Conservation (phyloP, 352 stramenopile species). For the Globisporangium alternatum region DNA sequence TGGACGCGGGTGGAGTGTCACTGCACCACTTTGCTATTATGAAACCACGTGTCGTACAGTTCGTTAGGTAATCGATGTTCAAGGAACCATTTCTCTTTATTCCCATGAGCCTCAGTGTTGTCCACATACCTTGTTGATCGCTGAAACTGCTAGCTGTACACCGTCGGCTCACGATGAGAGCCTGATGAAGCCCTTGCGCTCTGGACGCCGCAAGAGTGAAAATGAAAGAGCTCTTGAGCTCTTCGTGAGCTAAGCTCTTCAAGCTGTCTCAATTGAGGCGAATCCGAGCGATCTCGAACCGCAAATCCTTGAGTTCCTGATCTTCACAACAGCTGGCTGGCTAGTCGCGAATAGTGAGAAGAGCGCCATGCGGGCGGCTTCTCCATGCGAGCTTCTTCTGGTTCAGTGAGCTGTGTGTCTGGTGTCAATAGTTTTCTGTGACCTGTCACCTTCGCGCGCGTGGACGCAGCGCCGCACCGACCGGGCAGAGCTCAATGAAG, state of each 20-base stretch:
- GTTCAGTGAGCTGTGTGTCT: too few species aligned
- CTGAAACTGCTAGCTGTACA: constrained; percentile 10
- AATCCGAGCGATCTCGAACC: background rate
- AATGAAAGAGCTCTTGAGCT: background rate
- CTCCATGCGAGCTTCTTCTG: too few species aligned
- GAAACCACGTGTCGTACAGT: background rate
- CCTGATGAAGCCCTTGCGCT: background rate
- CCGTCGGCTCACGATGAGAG: too few species aligned
- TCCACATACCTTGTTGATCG: background rate
- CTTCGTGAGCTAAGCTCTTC: background rate
- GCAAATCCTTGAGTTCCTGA: background rate
- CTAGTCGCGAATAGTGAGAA: too few species aligned
- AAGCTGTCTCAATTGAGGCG: background rate
- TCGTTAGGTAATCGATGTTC: background rate
- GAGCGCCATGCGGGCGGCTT: too few species aligned
- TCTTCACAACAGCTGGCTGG: background rate
- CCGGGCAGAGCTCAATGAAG: too few species aligned
- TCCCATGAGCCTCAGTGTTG: background rate
- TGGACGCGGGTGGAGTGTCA: background rate
- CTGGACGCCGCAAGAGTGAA: background rate
- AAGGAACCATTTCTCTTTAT: background rate
- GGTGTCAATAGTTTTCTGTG: too few species aligned
- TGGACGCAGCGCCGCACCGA: too few species aligned
- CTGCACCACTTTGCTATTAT: constrained; percentile 9
- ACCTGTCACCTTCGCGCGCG: too few species aligned